Evolutionary conservation across 129 eudicot genomes (phyloP).

Genomic region (Escallonia rubra): DNA sequence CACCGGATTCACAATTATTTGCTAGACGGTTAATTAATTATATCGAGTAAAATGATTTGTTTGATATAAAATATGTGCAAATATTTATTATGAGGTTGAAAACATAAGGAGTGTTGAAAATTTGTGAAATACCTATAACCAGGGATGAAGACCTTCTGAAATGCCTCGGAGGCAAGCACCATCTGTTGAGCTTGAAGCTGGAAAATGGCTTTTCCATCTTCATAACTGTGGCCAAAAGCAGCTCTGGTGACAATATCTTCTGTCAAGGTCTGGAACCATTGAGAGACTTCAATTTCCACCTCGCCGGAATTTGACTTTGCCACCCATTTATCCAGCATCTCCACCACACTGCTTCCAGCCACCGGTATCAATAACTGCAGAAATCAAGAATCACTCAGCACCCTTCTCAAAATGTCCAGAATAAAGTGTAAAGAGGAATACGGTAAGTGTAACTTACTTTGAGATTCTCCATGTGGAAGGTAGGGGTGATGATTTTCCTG

Average conservation of each 20-base stretch:
- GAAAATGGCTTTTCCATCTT: conserved; percentile 73
- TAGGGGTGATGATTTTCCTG: conserved; percentile 81
- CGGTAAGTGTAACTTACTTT: conserved; percentile 38
- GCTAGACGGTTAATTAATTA: too few relatives aligned
- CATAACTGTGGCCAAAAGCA: conserved; percentile 72
- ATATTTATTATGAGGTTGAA: too few relatives aligned
- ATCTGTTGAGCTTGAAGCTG: conserved; percentile 72
- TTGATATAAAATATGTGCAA: too few relatives aligned
- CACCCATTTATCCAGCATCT: conserved; percentile 68
- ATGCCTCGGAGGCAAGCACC: conserved; percentile 68
- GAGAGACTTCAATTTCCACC: conserved; percentile 74
- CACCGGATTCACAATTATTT: too few relatives aligned
- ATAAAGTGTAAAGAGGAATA: background rate
- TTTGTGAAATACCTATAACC: conserved; percentile 53
- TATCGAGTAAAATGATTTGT: too few relatives aligned
- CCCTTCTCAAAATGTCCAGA: background rate
- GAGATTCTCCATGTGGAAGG: conserved; percentile 89
- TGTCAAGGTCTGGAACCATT: conserved; percentile 60
- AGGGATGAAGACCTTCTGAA: conserved; percentile 67
- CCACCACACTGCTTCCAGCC: conserved; percentile 39
- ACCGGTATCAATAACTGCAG: conserved; percentile 64
- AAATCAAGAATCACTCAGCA: background rate
- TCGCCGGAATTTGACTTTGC: conserved; percentile 39
- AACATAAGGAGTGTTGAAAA: too few relatives aligned
- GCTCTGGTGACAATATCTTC: conserved; percentile 61